Conservation (phyloP, 2,329 filamentous ascomycete species). For the Fusarium sp. region DNA sequence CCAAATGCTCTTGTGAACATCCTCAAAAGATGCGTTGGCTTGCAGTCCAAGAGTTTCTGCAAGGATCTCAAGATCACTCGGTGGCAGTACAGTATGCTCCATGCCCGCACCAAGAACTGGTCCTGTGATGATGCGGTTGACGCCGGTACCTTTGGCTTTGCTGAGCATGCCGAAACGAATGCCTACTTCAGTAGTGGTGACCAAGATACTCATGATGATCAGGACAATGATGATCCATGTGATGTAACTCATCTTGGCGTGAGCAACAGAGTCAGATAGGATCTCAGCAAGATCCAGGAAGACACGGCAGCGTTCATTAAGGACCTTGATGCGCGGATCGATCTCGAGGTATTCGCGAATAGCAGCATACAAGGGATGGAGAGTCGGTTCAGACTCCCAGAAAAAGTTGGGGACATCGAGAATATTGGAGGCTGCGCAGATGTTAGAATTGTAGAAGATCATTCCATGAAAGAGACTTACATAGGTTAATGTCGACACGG, state of each 20-base stretch:
- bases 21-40: conserved; percentile 50
- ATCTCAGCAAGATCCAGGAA: conserved; percentile 98
- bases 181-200: conserved; percentile 90
- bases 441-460: conserved; percentile 22
- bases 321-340: conserved; percentile 92
- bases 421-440: conserved; percentile 82
- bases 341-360: conserved; percentile 98
- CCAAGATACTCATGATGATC: conserved; percentile 89
- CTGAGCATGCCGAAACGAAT: conserved; percentile 82
- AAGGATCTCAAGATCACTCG: conserved; percentile 51
- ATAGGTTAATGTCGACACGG: conserved; percentile 96
- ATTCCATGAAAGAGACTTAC: conserved; percentile 64
- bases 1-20: conserved; percentile 51
- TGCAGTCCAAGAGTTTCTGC: conserved; percentile 51
- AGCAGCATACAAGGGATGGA: conserved; percentile 93
- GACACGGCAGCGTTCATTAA: conserved; percentile 96
- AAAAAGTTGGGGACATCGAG: conserved; percentile 97
- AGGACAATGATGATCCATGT: conserved; percentile 99
- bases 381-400: conserved; percentile 95
- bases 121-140: conserved; percentile 16
- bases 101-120: conserved; percentile 35
- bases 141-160: conserved; percentile 38
- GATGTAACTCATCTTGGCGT: conserved; percentile 94
- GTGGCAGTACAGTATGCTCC: conserved; percentile 29
- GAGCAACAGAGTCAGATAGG: conserved; percentile 88